Conservation (phyloP, 305 asterid species). For the Fraxinus velutina region DNA sequence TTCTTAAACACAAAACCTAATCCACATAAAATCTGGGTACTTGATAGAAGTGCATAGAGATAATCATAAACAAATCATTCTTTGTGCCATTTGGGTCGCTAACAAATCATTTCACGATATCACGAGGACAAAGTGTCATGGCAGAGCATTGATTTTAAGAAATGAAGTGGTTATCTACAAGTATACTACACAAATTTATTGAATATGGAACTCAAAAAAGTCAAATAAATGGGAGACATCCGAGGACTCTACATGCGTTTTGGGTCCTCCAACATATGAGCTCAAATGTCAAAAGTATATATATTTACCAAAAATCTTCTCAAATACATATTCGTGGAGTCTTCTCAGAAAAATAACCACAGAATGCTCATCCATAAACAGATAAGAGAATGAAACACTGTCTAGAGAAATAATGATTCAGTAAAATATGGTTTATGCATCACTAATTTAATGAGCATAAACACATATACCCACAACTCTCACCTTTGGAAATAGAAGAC, state of each 20-base stretch:
- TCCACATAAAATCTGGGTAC: background rate
- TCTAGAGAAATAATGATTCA: background rate
- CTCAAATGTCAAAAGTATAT: background rate
- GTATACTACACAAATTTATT: background rate
- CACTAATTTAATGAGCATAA: background rate
- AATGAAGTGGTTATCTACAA: background rate
- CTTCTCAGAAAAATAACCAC: background rate
- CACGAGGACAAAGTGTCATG: background rate
- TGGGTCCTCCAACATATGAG: background rate
- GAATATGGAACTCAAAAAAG: background rate
- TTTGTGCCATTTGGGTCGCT: background rate
- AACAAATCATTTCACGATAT: background rate
- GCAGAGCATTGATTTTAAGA: background rate
- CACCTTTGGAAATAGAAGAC: constrained; percentile 74
- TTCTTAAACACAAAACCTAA: background rate
- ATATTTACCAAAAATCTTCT: background rate
- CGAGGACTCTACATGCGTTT: background rate
- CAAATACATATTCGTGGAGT: background rate
- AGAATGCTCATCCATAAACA: background rate
- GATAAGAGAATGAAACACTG: background rate
- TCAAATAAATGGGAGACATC: background rate
- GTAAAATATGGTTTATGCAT: background rate
- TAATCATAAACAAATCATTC: background rate
- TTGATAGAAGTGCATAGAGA: background rate
- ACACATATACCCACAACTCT: constrained; percentile 9